Evolutionary conservation across 2,329 filamentous ascomycete species (phyloP), one percentile per base, ranked within the genome.

Genomic region (Cladobotryum protrusum): DNA sequence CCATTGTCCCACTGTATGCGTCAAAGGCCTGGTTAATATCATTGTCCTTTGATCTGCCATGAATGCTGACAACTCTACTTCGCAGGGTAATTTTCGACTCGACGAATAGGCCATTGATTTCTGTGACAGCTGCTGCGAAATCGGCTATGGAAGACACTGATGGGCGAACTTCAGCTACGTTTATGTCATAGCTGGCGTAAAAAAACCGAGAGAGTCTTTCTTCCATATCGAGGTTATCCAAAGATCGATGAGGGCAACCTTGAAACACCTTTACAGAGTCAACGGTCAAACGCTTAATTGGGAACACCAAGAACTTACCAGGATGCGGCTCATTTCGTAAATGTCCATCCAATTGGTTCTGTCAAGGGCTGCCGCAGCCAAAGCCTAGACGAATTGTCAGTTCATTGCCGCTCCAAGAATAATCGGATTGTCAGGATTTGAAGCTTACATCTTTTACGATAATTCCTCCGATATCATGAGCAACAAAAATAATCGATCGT

Each of bases 41-140:
- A 19, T 45, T 33, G 42, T 42, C n/a, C 9, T 11, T 6, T 13
- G 14, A 20, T n/a, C 6, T 5, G 19, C 34, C 18, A 14, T 54
- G 20, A n/a, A 54, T 18, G 29, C 45, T 54, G 5, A 54, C 35
- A 24, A 50, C 44, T 19, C 45, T 32, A n/a, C 36, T 54, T 9
- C 52, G 49, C 4, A 54, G 43, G n/a, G 45, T 35, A 15, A 52
- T 39, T 34, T 54, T 48, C 9, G 48, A 52, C 12, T 54, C 52
- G 24, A 48, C 33, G 20, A 54, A 54, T 13, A 52, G 7, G 18
- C 49, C 52, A n/a, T 54, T 54, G 17, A 54, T 52, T 37, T 54
- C 48, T 12, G 43, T 45, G 34, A 43, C 33, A 19, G 52, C 49
- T 8, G 41, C 49, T 18, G 49, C 44, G 19, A 54, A 45, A 8